These are phyloP conservation scores for Starmera caribaea DNA, from an alignment of 805 yeast genomes.

Conservation along the genomic window DNA sequence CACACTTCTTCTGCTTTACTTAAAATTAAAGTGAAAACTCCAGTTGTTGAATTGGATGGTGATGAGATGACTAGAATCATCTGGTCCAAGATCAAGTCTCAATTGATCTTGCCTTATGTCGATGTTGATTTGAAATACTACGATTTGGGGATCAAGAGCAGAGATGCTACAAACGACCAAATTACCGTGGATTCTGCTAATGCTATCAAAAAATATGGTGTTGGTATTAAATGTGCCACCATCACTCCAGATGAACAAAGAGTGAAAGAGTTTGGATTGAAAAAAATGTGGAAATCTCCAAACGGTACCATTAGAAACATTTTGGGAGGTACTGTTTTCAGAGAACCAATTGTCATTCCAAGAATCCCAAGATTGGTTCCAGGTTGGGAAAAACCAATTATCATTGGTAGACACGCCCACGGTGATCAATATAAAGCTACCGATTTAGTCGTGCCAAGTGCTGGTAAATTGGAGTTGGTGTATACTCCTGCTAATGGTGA, in stretches of 20 bases:
- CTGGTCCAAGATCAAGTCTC: conserved; percentile 66
- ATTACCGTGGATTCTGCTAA: conserved; percentile 72
- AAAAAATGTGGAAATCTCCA: conserved; percentile 81
- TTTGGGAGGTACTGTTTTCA: conserved; percentile 73
- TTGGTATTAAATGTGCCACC: conserved; percentile 79
- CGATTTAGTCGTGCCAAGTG: conserved; percentile 55
- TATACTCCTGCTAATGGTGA: conserved; percentile 57
- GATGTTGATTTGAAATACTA: conserved; percentile 70
- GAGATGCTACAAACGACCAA: conserved; percentile 66
- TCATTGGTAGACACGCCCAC: conserved; percentile 79
- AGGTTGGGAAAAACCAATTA: conserved; percentile 74
- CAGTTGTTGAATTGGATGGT: conserved; percentile 74
- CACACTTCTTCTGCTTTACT: conserved; percentile 21
- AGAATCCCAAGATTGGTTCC: conserved; percentile 71
- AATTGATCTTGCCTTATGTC: conserved; percentile 57
- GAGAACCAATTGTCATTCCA: conserved; percentile 76
- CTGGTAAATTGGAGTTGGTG: conserved; percentile 58
- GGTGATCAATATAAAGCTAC: conserved; percentile 84
- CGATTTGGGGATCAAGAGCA: conserved; percentile 57
- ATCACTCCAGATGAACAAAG: conserved; percentile 79
- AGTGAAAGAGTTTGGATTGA: conserved; percentile 62
- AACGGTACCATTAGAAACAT: conserved; percentile 80
- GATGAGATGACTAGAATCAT: conserved; percentile 84
- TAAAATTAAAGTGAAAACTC: conserved; percentile 62
- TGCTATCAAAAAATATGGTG: conserved; percentile 66